Evolutionary conservation across 2,329 filamentous ascomycete genomes (phyloP).

Genomic region (Orbilia javanica): DNA sequence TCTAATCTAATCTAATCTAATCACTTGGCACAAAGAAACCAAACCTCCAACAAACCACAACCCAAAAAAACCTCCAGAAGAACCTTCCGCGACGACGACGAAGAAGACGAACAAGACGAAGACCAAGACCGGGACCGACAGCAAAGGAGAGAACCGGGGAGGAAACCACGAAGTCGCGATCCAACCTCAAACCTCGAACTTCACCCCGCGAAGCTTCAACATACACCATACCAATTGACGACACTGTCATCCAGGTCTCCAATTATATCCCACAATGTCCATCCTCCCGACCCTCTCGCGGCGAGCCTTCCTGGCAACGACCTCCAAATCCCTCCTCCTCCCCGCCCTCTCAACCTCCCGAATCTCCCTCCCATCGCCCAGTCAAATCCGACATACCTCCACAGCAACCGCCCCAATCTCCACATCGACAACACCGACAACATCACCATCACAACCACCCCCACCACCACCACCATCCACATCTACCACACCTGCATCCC

Average conservation of each 20-base stretch:
- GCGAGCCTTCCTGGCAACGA: constrained; percentile 15
- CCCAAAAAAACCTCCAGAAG: constrained; percentile 5
- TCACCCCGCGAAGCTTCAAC: background rate
- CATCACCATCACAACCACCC: constrained; percentile 22
- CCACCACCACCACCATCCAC: constrained; percentile 8
- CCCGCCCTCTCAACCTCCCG: constrained; percentile 65
- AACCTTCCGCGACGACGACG: background rate
- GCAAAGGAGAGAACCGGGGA: background rate
- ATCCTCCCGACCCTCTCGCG: constrained; percentile 44
- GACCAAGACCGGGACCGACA: background rate
- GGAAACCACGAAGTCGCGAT: background rate
- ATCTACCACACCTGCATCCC: constrained; percentile 2
- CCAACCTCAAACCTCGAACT: background rate
- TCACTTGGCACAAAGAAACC: constrained; percentile 37
- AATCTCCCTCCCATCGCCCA: constrained; percentile 34
- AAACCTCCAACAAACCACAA: constrained; percentile 33
- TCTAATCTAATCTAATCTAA: constrained; percentile 23
- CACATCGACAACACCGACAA: background rate
- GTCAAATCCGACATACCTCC: constrained; percentile 50
- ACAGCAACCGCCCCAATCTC: constrained; percentile 5
- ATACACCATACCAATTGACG: background rate
- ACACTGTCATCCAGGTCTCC: background rate
- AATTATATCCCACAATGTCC: constrained; percentile 6
- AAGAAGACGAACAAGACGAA: background rate
- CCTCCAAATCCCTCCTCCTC: constrained; percentile 68